These are phyloP conservation scores for Phytophthora uliginosa DNA, from an alignment of 352 stramenopile species.

Conservation along the genomic window DNA sequence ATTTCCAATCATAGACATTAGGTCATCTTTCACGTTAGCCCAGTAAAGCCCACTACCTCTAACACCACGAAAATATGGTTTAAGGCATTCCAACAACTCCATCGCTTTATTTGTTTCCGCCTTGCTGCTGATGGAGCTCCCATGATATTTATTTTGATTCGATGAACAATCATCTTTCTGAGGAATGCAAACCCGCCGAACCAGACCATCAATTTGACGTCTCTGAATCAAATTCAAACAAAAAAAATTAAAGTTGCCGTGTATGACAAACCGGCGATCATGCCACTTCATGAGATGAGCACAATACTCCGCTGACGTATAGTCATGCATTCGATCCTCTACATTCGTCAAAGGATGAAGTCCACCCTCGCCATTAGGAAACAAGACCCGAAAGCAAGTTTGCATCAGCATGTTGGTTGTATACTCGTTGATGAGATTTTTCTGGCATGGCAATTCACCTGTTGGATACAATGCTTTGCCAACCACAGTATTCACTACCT, in stretches of 20 bases:
- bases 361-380: constrained; percentile 26
- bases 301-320: constrained; percentile 18
- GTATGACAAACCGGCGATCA: constrained; percentile 8
- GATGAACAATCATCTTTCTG: too few relatives aligned
- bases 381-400: constrained; percentile 29
- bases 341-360: constrained; percentile 4
- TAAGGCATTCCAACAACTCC: too few relatives aligned
- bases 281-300: constrained; percentile 29
- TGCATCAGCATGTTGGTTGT: constrained; percentile 21
- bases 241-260: constrained; percentile 40
- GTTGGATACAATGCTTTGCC: neutral
- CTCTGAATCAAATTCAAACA: constrained; percentile 36
- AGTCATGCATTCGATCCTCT: constrained; percentile 15
- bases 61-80: too few relatives aligned
- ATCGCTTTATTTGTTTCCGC: too few relatives aligned
- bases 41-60: too few relatives aligned
- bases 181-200: neutral
- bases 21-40: too few relatives aligned
- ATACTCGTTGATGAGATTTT: constrained; percentile 26
- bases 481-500: too few relatives aligned
- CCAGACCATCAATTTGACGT: constrained; percentile 31
- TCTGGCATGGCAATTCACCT: neutral
- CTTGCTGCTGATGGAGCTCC: too few relatives aligned
- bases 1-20: too few relatives aligned
- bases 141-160: too few relatives aligned